A percentile compares a stretch with the other conserved stretches of the same genome.
Evolutionary conservation across 768 basidiomycete species (phyloP).

Genomic region (Mycena rosella): DNA sequence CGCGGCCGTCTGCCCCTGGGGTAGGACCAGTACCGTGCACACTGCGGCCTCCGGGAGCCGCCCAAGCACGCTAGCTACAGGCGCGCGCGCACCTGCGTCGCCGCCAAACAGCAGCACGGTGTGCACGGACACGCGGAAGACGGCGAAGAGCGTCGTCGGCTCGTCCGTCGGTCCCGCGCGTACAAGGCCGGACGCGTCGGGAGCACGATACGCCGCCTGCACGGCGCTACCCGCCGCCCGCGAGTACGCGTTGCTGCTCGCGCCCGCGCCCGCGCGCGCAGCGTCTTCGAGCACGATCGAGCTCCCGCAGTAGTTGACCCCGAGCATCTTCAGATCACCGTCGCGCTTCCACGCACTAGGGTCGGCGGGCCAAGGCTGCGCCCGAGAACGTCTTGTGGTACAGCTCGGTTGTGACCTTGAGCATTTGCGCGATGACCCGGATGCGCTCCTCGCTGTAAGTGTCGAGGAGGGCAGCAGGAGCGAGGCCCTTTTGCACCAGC

Average conservation of each 20-base stretch:
- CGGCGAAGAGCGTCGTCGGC: slow-evolving; percentile 42
- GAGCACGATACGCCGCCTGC: slow-evolving; percentile 52
- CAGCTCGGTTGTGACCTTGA: slow-evolving; percentile 51
- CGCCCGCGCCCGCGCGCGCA: neutral
- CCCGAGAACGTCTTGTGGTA: slow-evolving; percentile 40
- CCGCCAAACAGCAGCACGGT: slow-evolving; percentile 47
- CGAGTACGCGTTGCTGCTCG: neutral
- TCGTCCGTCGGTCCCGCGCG: neutral
- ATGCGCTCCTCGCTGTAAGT: slow-evolving; percentile 60
- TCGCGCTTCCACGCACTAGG: slow-evolving; percentile 27
- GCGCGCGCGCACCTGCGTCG: neutral
- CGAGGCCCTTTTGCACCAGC: slow-evolving; percentile 52
- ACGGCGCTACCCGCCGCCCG: slow-evolving; percentile 25
- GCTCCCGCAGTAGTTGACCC: slow-evolving; percentile 61
- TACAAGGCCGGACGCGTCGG: slow-evolving; percentile 49
- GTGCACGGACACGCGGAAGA: slow-evolving; percentile 44
- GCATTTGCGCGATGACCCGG: slow-evolving; percentile 61
- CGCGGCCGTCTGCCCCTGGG: neutral
- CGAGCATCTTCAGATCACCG: slow-evolving; percentile 50
- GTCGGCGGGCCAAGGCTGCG: slow-evolving; percentile 14
- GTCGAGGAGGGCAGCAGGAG: slow-evolving; percentile 51
- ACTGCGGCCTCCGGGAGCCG: neutral
- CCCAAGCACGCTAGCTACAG: neutral
- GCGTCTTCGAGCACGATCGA: slow-evolving; percentile 48
- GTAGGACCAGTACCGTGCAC: slow-evolving; percentile 8